Base-by-base conservation (phyloP, 805 yeast genomes). In the Ogataea glucozyma region DNA sequence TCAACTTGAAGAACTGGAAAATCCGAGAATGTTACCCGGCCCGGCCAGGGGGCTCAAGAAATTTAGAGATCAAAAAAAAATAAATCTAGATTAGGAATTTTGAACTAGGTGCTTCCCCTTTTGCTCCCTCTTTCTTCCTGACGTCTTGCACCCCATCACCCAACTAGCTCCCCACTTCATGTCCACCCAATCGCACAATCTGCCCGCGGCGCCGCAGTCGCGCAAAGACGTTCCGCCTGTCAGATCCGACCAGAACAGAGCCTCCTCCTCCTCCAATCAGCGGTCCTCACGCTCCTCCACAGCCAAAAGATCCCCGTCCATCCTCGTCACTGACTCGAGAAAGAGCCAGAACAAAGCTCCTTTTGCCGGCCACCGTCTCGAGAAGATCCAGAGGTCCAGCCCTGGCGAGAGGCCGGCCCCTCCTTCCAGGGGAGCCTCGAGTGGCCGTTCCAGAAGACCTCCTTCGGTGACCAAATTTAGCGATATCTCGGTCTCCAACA, bases 271-370 rank as follows among this genome's bases (percentile, higher is more conserved):
- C 16, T 18, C 26, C 11, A 14, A 8, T 14, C 21, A 11, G 4
- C 21, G 6, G 29, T 8, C 24, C 29, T 16, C 33, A 44, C 40
- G 49, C 59, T 49, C 58, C 11, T 36, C 61, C 3, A 81, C 86
- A 5, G 88, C 96, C 11, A 87, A 86, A 55, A 68, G 97, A 54
- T 87, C 97, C 22, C 97, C 98, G 9, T 87, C 96, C 1, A 90
- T 90, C 57, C 72, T 90, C 44, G 98, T 90, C 27, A 91, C 98
- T 0, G 98, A 90, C 66, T 79, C 87, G 2, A 72, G 98, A 47
- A 74, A 79, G 41, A 69, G 69, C 45, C 70, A 65, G 41, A 64
- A 69, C 17, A 71, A 72, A 48, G 93, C 91, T 0, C 95, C 93
- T 1, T 87, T 81, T 72, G 93, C 93, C 1, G 90, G 91, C 26